phyloP scores from a whole-genome alignment of 176 grass and related monocot species.

The Pontederia paniculata region DNA sequence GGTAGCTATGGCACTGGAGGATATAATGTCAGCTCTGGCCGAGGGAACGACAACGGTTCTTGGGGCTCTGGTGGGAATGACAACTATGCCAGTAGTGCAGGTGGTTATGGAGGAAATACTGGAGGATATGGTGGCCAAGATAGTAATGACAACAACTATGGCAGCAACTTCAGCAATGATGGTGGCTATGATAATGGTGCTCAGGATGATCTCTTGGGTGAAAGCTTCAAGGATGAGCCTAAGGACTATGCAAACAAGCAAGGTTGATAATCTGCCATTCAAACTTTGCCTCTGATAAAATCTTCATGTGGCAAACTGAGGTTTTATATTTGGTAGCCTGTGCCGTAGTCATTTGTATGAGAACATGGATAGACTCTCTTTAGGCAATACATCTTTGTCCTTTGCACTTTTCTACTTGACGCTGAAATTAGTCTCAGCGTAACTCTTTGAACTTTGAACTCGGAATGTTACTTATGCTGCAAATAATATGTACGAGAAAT shows the following conservation, averaged over 20 bases:
- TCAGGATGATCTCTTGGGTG: constrained; percentile 31
- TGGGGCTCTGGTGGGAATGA: constrained; percentile 4
- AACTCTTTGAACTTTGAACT: too few species aligned
- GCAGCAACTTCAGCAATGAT: constrained; percentile 3
- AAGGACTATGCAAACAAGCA: constrained; percentile 33
- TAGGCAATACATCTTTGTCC: too few species aligned
- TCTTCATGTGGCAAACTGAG: too few species aligned
- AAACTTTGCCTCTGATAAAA: not conserved
- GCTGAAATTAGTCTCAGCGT: too few species aligned
- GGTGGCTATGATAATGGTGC: constrained; percentile 8
- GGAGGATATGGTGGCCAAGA: constrained; percentile 19
- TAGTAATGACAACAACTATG: constrained; percentile 5
- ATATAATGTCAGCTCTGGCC: not conserved
- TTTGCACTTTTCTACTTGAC: too few species aligned
- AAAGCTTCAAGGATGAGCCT: constrained; percentile 24
- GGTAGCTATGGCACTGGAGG: constrained; percentile 10
- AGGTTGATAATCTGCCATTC: not conserved
- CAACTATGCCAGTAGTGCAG: constrained; percentile 12
- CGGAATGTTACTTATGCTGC: too few species aligned
- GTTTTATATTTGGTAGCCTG: too few species aligned
- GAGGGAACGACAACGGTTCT: constrained; percentile 17
- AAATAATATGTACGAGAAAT: too few species aligned
- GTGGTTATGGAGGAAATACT: constrained; percentile 13
- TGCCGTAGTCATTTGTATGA: too few species aligned
- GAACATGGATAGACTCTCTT: too few species aligned